phyloP scores from a whole-genome alignment of 2,329 filamentous ascomycete genomes.

The Paecilomyces formosus region DNA sequence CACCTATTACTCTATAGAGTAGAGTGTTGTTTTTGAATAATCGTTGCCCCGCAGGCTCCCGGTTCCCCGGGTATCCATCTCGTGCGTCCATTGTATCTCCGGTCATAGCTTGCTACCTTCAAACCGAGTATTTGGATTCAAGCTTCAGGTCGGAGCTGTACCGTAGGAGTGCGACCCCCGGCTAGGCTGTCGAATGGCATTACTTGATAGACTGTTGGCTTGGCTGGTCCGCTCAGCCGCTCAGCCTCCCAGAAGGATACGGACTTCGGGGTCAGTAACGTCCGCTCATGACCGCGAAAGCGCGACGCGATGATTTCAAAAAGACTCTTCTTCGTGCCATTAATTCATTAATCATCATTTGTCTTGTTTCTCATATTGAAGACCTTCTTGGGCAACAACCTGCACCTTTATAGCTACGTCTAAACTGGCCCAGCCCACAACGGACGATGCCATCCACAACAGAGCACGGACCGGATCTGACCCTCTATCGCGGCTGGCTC shows the following conservation, averaged over 20 bases:
- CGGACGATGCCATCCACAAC: background rate
- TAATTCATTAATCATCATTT: background rate
- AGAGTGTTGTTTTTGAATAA: background rate
- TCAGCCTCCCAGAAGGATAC: background rate
- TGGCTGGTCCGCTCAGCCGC: background rate
- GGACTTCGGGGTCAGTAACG: background rate
- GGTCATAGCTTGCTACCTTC: background rate
- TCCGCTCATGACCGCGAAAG: background rate
- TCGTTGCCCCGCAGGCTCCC: background rate
- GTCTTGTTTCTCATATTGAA: background rate
- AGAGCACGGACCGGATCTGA: slow-evolving; percentile 15
- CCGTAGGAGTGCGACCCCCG: background rate
- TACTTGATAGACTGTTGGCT: background rate
- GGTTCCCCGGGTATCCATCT: background rate
- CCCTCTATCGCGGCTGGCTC: slow-evolving; percentile 46
- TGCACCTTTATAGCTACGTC: background rate
- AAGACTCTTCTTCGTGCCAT: background rate
- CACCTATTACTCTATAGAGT: background rate
- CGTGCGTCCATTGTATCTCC: background rate
- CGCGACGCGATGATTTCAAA: background rate
- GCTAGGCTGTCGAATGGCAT: background rate
- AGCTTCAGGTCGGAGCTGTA: background rate
- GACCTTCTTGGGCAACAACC: background rate
- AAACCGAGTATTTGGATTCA: background rate
- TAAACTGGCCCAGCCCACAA: background rate